Base-by-base conservation (phyloP, 2,329 filamentous ascomycete genomes). In the Nemania bipapillata region DNA sequence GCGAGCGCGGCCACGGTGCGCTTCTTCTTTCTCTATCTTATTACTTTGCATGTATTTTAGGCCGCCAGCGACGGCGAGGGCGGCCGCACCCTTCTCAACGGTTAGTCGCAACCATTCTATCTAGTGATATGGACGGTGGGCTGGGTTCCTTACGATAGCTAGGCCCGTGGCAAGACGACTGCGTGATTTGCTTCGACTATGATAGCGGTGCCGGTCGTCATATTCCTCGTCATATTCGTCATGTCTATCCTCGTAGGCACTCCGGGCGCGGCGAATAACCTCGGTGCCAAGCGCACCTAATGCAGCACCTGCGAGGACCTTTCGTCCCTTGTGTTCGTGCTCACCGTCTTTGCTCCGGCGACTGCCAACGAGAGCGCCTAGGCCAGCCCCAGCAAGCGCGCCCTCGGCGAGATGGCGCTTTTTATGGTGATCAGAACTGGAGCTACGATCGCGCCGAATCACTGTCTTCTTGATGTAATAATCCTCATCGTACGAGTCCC, bases 201-300 rank as follows among this genome's bases (percentile, higher is more conserved):
- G 79, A 11, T 77, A 75, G 22, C 78, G 79, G 45, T 82, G 80
- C 57, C 81, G 79, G 47, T 83, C 79, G 12, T 78, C 73, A 17
- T 78, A 76, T 9, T 79, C 75, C 52, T 78, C 77, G 6, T 81
- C 73, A 32, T 75, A 62, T 47, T 70, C 66, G 20, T 81, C 80
- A 72, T 81, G 82, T 49, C 83, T 82, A 3, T 89, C 87, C 11
- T 86, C 85, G 72, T 90, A 90, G 30, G 87, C 86, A 70, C 87
- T 90, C 70, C 85, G 84, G 6, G 89, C 89, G 67, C 89, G 84
- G 47, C 86, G 85, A 40, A 88, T 79, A 22, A 86, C 86, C 75
- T 90, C 88, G 0, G 87, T 89, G 20, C 89, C 89, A 12, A 90
- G 78, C 20, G 87, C 88, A 37, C 89, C 89, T 1, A 91, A 81